These are phyloP conservation scores for Tetrahymena elliotti DNA, from an alignment of 73 alveolate genomes.

Conservation along the genomic window DNA sequence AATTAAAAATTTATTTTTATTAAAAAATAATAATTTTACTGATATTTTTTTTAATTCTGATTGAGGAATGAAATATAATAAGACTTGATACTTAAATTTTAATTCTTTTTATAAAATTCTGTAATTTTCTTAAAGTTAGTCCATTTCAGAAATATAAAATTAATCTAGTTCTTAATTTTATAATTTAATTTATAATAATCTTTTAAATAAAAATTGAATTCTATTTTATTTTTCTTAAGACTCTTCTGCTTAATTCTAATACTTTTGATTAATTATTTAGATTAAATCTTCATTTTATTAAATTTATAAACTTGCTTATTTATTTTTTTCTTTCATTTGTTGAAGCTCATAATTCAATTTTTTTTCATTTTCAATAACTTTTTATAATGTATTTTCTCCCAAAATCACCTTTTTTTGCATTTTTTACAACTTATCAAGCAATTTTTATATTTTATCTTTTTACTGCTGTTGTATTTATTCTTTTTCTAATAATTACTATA, in stretches of 20 bases:
- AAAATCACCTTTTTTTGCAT: constrained; percentile 9
- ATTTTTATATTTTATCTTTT: background rate
- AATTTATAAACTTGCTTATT: constrained; percentile 24
- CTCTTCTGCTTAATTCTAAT: background rate
- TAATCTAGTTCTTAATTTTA: background rate
- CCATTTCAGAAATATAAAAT: background rate
- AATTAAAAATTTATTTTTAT: too few species aligned
- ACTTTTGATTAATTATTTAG: background rate
- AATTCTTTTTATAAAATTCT: background rate
- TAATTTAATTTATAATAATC: background rate
- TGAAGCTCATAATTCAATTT: constrained; percentile 32
- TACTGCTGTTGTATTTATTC: background rate
- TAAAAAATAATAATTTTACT: background rate
- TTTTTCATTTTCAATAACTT: constrained; percentile 44
- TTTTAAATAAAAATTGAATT: background rate
- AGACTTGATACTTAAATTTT: background rate
- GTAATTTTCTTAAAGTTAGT: background rate
- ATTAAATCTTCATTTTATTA: constrained; percentile 19
- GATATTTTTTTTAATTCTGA: background rate
- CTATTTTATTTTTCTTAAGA: background rate
- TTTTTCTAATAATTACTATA: background rate
- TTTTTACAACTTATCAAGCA: constrained; percentile 30
- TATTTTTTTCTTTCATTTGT: constrained; percentile 21
- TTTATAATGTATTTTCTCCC: constrained; percentile 40
- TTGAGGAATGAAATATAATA: background rate